These are phyloP conservation scores for Picea sitchensis DNA, from an alignment of 75 land plant genomes.

Conservation along the genomic window DNA sequence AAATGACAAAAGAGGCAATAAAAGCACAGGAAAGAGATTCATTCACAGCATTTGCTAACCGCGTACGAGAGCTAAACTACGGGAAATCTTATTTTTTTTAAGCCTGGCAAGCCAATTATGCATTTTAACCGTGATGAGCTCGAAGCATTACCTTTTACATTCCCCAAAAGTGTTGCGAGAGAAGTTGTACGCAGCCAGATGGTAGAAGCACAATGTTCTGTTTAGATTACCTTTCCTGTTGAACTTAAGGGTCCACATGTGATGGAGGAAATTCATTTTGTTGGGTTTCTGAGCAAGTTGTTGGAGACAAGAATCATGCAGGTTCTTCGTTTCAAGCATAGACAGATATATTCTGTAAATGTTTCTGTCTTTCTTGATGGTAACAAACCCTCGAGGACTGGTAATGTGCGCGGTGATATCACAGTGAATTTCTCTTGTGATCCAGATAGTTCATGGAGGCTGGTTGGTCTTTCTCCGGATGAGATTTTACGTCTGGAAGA, in stretches of 20 bases:
- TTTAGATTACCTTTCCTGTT: slow-evolving; percentile 94
- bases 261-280: slow-evolving; percentile 93
- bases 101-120: slow-evolving; percentile 58
- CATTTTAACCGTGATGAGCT: slow-evolving; percentile 53
- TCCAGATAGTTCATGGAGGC: slow-evolving; percentile 76
- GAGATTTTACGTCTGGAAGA: too few relatives aligned
- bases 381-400: slow-evolving; percentile 80
- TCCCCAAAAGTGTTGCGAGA: slow-evolving; percentile 43
- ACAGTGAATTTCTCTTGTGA: slow-evolving; percentile 94
- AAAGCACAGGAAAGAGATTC: slow-evolving; percentile 98
- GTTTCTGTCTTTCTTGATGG: slow-evolving; percentile 17
- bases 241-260: slow-evolving; percentile 63
- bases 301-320: slow-evolving; percentile 91
- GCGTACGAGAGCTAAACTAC: too few relatives aligned
- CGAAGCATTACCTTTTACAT: slow-evolving; percentile 69
- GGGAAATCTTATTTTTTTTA: not conserved
- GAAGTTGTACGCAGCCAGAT: slow-evolving; percentile 16
- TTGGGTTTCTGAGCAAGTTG: slow-evolving; percentile 85
- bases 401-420: slow-evolving; percentile 87
- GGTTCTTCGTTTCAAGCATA: slow-evolving; percentile 31
- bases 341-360: too few relatives aligned
- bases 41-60: slow-evolving; percentile 46
- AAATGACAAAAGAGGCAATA: slow-evolving; percentile 95
- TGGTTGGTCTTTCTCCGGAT: slow-evolving; percentile 29
- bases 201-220: slow-evolving; percentile 97